Conservation (phyloP, 2,329 filamentous ascomycete species). For the Stagonosporopsis rhizophila region DNA sequence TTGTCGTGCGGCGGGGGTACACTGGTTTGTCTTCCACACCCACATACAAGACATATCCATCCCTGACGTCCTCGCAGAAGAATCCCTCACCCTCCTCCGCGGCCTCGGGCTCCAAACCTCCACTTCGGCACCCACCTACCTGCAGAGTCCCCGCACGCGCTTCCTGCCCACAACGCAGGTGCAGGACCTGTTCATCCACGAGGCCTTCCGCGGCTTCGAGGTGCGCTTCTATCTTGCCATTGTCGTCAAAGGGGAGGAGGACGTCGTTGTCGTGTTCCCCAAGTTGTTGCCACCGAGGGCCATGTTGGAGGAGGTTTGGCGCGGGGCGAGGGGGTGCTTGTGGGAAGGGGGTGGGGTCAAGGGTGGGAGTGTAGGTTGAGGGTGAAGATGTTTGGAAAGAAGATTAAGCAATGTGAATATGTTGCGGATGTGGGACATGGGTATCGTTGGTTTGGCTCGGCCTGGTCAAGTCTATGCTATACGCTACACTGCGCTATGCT, state of each 20-base stretch:
- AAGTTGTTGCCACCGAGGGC: conserved; percentile 73
- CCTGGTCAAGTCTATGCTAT: conserved; percentile 12
- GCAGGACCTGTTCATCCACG: conserved; percentile 91
- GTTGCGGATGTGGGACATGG: neutral
- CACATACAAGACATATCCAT: neutral
- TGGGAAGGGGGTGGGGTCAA: conserved; percentile 65
- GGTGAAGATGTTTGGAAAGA: neutral
- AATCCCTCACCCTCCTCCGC: conserved; percentile 86
- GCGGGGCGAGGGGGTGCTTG: conserved; percentile 80
- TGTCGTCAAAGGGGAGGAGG: conserved; percentile 85
- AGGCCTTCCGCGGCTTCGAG: conserved; percentile 92
- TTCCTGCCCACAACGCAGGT: conserved; percentile 93
- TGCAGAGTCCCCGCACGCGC: conserved; percentile 67
- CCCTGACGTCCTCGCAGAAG: conserved; percentile 58
- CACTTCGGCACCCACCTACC: conserved; percentile 72
- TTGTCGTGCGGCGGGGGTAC: conserved; percentile 58
- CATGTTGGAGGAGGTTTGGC: conserved; percentile 89
- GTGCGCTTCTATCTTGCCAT: conserved; percentile 89
- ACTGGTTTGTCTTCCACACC: conserved; percentile 50
- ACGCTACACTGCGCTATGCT: conserved; percentile 13
- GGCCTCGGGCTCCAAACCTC: conserved; percentile 91
- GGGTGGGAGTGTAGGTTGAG: neutral
- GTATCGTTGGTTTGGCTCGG: neutral
- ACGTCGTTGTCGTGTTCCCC: conserved; percentile 95
- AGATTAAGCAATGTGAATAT: too few species aligned